These are phyloP conservation scores for Diaporthe citriasiana DNA, from an alignment of 2,329 filamentous ascomycete species.

Conservation along the genomic window DNA sequence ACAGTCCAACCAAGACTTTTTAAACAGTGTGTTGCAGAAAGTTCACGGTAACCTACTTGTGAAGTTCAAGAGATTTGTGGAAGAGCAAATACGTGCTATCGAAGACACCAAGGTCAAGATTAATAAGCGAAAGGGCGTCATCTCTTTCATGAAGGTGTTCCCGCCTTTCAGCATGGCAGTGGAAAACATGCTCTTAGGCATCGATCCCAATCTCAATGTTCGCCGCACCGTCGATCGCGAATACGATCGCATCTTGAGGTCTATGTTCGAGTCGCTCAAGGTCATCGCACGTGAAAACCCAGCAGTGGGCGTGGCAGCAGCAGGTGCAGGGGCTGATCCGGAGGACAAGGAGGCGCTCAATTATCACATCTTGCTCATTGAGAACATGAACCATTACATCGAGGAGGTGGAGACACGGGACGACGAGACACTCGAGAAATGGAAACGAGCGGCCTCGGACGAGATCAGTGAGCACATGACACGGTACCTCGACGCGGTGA, in stretches of 20 bases:
- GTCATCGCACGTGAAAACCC: slow-evolving; percentile 86
- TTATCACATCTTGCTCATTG: slow-evolving; percentile 96
- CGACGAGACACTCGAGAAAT: slow-evolving; percentile 84
- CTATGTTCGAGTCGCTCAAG: slow-evolving; percentile 97
- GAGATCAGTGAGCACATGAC: slow-evolving; percentile 90
- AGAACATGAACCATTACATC: slow-evolving; percentile 98
- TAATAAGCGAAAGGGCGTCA: slow-evolving; percentile 97
- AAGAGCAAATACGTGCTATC: slow-evolving; percentile 94
- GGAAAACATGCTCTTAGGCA: slow-evolving; percentile 82
- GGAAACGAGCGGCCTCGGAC: slow-evolving; percentile 81
- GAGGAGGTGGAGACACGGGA: slow-evolving; percentile 86
- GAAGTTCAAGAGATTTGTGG: slow-evolving; percentile 89
- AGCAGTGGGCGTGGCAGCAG: slow-evolving; percentile 57
- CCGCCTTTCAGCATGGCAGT: slow-evolving; percentile 86
- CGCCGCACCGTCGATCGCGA: slow-evolving; percentile 86
- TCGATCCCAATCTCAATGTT: slow-evolving; percentile 71
- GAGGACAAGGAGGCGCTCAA: slow-evolving; percentile 98
- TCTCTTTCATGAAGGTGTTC: slow-evolving; percentile 94
- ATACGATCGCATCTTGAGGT: slow-evolving; percentile 89
- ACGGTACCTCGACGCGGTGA: slow-evolving; percentile 88
- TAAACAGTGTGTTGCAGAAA: slow-evolving; percentile 83
- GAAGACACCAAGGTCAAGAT: slow-evolving; percentile 99
- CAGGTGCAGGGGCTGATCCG: slow-evolving; percentile 60
- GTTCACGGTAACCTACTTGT: slow-evolving; percentile 80
- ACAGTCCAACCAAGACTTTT: slow-evolving; percentile 93